Base-by-base conservation (phyloP, 306 rosid species). In the Cicer chorassanicum region DNA sequence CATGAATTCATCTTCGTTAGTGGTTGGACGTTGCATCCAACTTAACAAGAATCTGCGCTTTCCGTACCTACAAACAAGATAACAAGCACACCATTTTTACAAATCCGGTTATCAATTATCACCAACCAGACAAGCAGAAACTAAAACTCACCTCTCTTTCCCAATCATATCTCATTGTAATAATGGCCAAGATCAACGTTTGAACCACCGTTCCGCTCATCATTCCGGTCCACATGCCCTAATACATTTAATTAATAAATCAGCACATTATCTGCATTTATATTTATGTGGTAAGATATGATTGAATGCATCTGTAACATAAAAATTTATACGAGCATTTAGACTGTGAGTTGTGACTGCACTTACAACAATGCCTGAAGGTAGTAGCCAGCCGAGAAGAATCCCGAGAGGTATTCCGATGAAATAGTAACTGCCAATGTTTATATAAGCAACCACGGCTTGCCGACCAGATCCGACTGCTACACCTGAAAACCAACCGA, bases 141-240 rank as follows among this genome's bases (percentile, higher is more conserved):
- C 49, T 4, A 54, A 43, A 44, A 10, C 12, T 57, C 77, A 91
- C 92, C 90, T 86, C 89, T 38, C 72, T 79, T 65, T 72, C 88
- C 96, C 93, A 91, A 65, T 91, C 84, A 45, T 83, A 86, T 78
- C 85, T 82, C 72, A 80, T 9, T 12, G 90, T 89, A 62, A 87
- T 75, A 21, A 75, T 1, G 1, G 55, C 8, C 76, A 91, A 73
- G 54, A 86, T 77, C 54, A 80, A 45, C 51, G 96, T 89, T 73
- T 84, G 93, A 82, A 85, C 88, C 62, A 88, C 74, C 10, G 91
- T 88, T 68, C 93, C 93, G 53, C 86, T 41, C 69, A 91, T 73
- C 90, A 91, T 89, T 75, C 97, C 93, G 12, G 72, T 49, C 93
- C 90, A 87, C 74, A 86, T 72, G 4, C 90, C 91, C 93, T 85